Base-by-base conservation (phyloP, 2,329 filamentous ascomycete species). In the Acephala macrosclerotiorum region DNA sequence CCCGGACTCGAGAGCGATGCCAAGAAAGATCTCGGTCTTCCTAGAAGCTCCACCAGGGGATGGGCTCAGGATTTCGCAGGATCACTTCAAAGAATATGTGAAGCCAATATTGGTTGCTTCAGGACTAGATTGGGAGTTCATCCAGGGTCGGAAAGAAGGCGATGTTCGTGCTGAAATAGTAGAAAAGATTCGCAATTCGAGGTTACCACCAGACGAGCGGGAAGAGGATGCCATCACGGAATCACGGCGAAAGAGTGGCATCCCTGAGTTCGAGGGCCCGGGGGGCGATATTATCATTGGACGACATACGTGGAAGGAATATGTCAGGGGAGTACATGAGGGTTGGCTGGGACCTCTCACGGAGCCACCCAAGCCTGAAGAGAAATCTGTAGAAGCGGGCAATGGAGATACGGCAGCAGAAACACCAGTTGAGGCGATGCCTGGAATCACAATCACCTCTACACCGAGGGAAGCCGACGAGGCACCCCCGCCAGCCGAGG, bases 261-360 rank as follows among this genome's bases (percentile, higher is more conserved):
- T 95, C 11, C 83, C 82, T 29, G 88, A 92, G 38, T 95, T 91
- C 75, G 83, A 89, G 3, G 94, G 92, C 11, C 83, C 91, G 25
- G 86, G 86, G 68, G 96, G 96, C 53, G 95, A 98, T 76, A 84
- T 99, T 60, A 89, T 98, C 20, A 88, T 99, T 73, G 96, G 96
- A 14, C 84, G 95, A 64, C 92, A 97, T 77, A 90, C 95, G 11
- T 99, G 96, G 96, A 99, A 97, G 80, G 96, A 99, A 80, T 99
- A 98, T 77, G 83, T 98, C 26, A 86, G 94, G 65, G 96, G 96
- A 55, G 76, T 98, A 71, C 96, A 99, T 77, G 96, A 99, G 80
- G 96, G 96, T 63, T 99, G 96, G 95, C 81, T 99, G 26, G 95
- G 96, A 0, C 94, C 96, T 8, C 81, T 97, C 51, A 87, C 91